Conservation (phyloP, 2,329 filamentous ascomycete genomes). For the Aspergillus fructus region DNA sequence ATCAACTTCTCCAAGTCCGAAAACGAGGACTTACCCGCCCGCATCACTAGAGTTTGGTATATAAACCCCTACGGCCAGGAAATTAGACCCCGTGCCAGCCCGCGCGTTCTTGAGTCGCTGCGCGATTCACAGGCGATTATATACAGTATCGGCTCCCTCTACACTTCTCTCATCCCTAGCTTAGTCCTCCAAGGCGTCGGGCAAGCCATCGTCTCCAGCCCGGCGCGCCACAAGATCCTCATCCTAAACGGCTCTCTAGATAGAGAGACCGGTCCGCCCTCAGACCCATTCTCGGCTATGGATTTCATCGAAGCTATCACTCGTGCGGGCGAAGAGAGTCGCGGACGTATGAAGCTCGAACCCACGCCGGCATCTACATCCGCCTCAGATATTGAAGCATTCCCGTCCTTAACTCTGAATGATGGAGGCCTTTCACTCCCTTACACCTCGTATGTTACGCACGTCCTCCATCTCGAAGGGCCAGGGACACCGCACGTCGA, state of each 20-base stretch:
- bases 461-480: conserved; percentile 77
- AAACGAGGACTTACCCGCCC: conserved; percentile 74
- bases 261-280: conserved; percentile 76
- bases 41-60: conserved; percentile 87
- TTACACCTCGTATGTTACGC: conserved; percentile 72
- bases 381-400: not conserved
- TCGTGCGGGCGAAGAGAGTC: conserved; percentile 69
- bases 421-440: conserved; percentile 36
- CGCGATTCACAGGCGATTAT: conserved; percentile 66
- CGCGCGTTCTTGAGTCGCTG: conserved; percentile 72
- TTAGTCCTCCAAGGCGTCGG: conserved; percentile 77
- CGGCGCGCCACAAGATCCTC: conserved; percentile 68
- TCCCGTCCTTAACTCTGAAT: not conserved
- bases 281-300: conserved; percentile 65
- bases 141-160: conserved; percentile 92
- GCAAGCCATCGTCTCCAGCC: conserved; percentile 55
- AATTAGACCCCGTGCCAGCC: conserved; percentile 80
- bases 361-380: conserved; percentile 18
- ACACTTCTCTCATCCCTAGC: conserved; percentile 83
- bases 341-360: conserved; percentile 40
- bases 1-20: conserved; percentile 78
- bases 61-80: conserved; percentile 99
- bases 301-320: conserved; percentile 83
- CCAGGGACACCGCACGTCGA: conserved; percentile 70
- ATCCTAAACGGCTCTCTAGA: conserved; percentile 83